Percentiles rank a stretch among this genome's conserved stretches.
Conservation (phyloP, 306 rosid genomes). For the Parietaria judaica region DNA sequence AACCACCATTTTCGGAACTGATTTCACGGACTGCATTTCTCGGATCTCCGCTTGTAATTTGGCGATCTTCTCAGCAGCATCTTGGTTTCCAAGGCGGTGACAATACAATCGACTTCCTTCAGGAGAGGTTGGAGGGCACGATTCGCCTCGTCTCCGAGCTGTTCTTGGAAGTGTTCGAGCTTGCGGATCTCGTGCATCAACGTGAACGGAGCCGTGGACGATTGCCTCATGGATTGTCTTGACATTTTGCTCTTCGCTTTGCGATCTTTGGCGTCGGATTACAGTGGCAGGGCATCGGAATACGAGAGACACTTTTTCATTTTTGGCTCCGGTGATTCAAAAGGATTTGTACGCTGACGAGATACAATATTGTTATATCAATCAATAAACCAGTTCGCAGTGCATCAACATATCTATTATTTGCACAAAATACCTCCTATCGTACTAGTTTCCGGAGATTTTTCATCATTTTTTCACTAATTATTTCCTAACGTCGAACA, state of each 20-base stretch:
- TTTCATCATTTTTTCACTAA: no score
- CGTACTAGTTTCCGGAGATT: no score
- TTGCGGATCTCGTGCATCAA: constrained; percentile 98
- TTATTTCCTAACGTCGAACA: no score
- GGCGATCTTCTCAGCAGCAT: constrained; percentile 98
- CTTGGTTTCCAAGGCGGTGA: constrained; percentile 95
- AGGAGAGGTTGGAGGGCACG: constrained; percentile 88
- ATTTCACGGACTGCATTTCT: constrained; percentile 67
- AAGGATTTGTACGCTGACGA: constrained; percentile 46
- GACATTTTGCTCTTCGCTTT: constrained; percentile 43
- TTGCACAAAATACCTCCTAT: no score
- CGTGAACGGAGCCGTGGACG: constrained; percentile 92
- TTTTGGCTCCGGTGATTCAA: constrained; percentile 44
- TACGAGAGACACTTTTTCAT: constrained; percentile 89
- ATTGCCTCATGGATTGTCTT: constrained; percentile 92
- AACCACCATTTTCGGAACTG: constrained; percentile 49
- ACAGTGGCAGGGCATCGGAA: constrained; percentile 50
- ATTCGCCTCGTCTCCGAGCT: constrained; percentile 97
- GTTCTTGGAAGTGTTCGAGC: constrained; percentile 98
- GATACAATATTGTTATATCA: no score
- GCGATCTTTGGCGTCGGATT: constrained; percentile 36
- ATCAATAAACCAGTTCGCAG: constrained; percentile 8
- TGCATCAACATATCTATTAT: no score
- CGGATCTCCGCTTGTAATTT: constrained; percentile 89
- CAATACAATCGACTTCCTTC: constrained; percentile 80